These are phyloP conservation scores for Sequoia sempervirens DNA, from an alignment of 75 land plant genomes.

Conservation along the genomic window DNA sequence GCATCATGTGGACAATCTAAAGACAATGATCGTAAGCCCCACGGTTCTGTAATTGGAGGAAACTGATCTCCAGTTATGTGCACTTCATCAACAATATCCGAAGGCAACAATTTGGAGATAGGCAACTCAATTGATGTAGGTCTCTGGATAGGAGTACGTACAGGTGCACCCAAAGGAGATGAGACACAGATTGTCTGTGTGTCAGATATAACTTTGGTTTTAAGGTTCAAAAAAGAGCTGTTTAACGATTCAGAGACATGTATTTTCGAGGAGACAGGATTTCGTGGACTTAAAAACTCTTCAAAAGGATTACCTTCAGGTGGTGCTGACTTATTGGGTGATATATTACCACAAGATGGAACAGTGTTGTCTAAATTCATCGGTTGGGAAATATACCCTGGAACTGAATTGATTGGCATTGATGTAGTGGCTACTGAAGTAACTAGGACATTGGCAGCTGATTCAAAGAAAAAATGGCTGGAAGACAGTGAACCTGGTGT, in stretches of 20 bases:
- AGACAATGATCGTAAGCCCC: slow-evolving; percentile 12
- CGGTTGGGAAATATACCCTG: slow-evolving; percentile 14
- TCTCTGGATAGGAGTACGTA: slow-evolving; percentile 17
- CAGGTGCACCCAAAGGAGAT: slow-evolving; percentile 26
- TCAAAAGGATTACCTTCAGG: slow-evolving; percentile 48
- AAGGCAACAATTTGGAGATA: slow-evolving; percentile 25
- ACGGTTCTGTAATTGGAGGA: slow-evolving; percentile 24
- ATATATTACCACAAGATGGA: slow-evolving; percentile 21
- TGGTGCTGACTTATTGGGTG: slow-evolving; percentile 12
- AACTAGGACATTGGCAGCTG: slow-evolving; percentile 23
- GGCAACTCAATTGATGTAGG: slow-evolving; percentile 55
- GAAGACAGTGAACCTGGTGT: slow-evolving; percentile 16
- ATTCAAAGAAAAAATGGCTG: slow-evolving; percentile 33
- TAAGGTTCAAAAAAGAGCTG: slow-evolving; percentile 50
- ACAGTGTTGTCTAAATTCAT: slow-evolving; percentile 1
- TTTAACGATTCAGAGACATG: slow-evolving; percentile 64
- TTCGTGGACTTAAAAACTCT: slow-evolving; percentile 53
- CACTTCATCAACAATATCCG: slow-evolving; percentile 22
- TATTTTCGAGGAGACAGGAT: slow-evolving; percentile 46
- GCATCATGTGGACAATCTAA: slow-evolving; percentile 14
- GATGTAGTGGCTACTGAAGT: slow-evolving; percentile 20
- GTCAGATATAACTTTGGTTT: slow-evolving; percentile 26
- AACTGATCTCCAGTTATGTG: slow-evolving; percentile 13
- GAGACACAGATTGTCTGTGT: slow-evolving; percentile 10
- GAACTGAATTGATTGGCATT: slow-evolving; percentile 13